Conservation (phyloP, 805 yeast genomes). For the Saccharomycopsis javanensis region DNA sequence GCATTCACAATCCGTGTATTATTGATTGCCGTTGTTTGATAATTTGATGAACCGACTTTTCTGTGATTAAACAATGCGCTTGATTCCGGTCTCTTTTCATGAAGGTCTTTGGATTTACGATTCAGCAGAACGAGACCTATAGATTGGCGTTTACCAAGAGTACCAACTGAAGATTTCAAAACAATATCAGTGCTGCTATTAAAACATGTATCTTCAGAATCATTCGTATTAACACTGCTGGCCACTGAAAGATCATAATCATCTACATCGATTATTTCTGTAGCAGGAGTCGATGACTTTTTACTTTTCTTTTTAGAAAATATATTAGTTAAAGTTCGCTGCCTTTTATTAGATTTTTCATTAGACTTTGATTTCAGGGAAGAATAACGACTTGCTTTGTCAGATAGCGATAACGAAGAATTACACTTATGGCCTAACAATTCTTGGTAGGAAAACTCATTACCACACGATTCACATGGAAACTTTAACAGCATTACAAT, state of each 20-base stretch:
- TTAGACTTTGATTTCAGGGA: not conserved
- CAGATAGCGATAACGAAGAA: not conserved
- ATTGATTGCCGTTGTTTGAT: not conserved
- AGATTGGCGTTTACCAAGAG: not conserved
- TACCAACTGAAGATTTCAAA: not conserved
- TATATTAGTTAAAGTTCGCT: not conserved
- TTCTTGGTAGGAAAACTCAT: constrained; percentile 7
- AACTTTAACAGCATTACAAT: constrained; percentile 3
- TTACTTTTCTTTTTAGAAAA: not conserved
- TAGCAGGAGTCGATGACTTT: not conserved
- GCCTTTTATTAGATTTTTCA: not conserved
- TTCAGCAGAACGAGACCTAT: not conserved
- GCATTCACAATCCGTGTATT: too few species aligned
- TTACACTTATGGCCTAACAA: constrained; percentile 6
- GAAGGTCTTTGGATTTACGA: not conserved
- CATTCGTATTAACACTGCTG: not conserved
- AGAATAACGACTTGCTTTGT: not conserved
- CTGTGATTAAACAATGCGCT: not conserved
- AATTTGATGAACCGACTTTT: not conserved
- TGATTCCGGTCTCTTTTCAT: not conserved
- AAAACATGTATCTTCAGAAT: not conserved
- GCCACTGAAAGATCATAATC: not conserved
- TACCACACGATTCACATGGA: constrained; percentile 16
- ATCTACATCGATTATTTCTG: not conserved
- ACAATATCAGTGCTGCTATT: not conserved